These are phyloP conservation scores for Urostyla sp. DNA, from an alignment of 73 alveolate species.

Conservation along the genomic window DNA sequence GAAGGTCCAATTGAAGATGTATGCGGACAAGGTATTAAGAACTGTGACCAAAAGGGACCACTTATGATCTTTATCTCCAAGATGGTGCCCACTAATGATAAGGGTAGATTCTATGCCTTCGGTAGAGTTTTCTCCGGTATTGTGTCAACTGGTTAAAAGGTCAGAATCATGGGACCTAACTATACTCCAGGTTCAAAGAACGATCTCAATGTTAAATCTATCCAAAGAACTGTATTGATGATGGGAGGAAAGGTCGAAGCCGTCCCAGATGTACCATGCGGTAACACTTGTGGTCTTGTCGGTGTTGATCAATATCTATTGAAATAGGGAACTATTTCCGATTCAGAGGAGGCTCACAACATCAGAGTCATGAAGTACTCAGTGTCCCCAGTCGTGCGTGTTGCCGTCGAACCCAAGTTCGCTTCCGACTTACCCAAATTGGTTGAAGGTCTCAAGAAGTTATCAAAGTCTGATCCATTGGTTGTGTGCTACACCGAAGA, in stretches of 20 bases:
- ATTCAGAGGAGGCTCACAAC: constrained; percentile 94
- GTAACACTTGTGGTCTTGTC: constrained; percentile 97
- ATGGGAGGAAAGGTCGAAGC: constrained; percentile 94
- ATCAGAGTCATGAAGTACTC: constrained; percentile 98
- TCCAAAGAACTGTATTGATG: constrained; percentile 98
- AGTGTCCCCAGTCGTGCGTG: constrained; percentile 99
- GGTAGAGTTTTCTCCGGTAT: constrained; percentile 99
- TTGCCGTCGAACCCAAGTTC: constrained; percentile 98
- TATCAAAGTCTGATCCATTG: constrained; percentile 97
- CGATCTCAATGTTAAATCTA: constrained; percentile 93
- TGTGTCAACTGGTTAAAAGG: constrained; percentile 97
- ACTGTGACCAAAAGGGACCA: constrained; percentile 99
- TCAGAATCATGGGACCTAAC: constrained; percentile 99
- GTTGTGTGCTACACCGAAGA: constrained; percentile 96
- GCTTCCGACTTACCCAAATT: constrained; percentile 98
- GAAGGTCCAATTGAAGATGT: constrained; percentile 99
- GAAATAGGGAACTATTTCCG: constrained; percentile 98
- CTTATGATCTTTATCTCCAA: constrained; percentile 98
- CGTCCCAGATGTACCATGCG: constrained; percentile 98
- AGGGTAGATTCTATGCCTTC: constrained; percentile 99
- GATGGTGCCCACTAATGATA: constrained; percentile 99
- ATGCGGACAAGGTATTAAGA: constrained; percentile 92
- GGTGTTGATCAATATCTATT: constrained; percentile 95
- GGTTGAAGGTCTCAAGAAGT: constrained; percentile 97
- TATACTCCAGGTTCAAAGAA: constrained; percentile 97